phyloP scores from a whole-genome alignment of 371 early-diverging fungal species.

The Caulochytrium protostelioides region DNA sequence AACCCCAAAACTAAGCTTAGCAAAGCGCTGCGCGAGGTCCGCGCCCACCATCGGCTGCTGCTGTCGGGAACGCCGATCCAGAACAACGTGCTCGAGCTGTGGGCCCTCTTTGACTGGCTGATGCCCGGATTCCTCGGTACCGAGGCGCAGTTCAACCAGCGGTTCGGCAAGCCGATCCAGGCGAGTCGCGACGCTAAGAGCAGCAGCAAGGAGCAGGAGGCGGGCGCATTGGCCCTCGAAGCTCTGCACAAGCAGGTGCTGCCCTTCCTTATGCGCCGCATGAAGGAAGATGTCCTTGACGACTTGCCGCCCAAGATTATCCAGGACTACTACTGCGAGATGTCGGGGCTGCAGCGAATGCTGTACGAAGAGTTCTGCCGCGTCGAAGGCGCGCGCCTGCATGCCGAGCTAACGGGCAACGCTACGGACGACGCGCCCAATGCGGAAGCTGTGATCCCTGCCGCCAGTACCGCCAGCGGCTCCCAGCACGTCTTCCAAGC shows the following conservation, averaged over 20 bases:
- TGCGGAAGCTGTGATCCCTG: no score
- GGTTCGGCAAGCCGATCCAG: conserved; percentile 74
- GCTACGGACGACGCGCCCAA: no score
- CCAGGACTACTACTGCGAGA: conserved; percentile 86
- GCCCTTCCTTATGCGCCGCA: conserved; percentile 88
- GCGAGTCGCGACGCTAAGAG: conserved; percentile 74
- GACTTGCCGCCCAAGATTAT: conserved; percentile 99
- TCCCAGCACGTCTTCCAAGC: conserved; percentile 90
- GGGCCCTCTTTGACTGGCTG: conserved; percentile 94
- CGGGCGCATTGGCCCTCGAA: conserved; percentile 67
- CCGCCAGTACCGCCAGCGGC: no score
- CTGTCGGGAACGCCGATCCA: conserved; percentile 98
- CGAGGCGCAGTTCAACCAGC: conserved; percentile 70
- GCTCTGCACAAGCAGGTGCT: conserved; percentile 88
- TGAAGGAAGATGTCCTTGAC: conserved; percentile 95
- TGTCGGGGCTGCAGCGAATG: conserved; percentile 55
- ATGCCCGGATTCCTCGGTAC: conserved; percentile 93
- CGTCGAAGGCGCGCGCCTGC: no score
- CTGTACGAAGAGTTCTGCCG: conserved; percentile 77
- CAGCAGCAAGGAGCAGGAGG: conserved; percentile 47
- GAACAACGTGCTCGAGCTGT: conserved; percentile 93
- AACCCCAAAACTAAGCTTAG: conserved; percentile 89
- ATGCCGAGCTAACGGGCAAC: no score
- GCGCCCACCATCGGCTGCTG: conserved; percentile 72
- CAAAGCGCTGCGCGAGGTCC: conserved; percentile 56